Base-by-base conservation (phyloP, 139 green algal genomes). In the Chlorella vulgaris region DNA sequence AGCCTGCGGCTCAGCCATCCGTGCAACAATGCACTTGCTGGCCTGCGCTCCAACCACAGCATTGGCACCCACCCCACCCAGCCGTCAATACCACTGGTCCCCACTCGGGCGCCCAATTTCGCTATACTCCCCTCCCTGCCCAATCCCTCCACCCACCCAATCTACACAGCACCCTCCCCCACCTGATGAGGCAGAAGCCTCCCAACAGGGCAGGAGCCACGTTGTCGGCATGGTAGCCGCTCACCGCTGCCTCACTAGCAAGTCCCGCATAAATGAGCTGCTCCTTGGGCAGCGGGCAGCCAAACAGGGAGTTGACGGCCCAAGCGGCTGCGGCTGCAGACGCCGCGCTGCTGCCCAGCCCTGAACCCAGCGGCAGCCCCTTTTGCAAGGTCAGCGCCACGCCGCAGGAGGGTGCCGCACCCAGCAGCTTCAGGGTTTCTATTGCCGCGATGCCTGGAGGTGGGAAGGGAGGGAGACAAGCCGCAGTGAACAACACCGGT, bases 181-280 rank as follows among this genome's bases (percentile, higher is more conserved):
- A 95, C 89, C 93, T 86, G 70, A 99, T 89, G 28, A 99, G 90
- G 13, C 98, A 88, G 85, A 99, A 99, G 29, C 96, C 96, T 4
- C 96, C 96, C 43, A 99, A 76, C 28, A 99, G 65, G 0, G 96
- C 91, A 33, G 96, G 96, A 0, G 90, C 96, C 47, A 99, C 91
- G 86, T 99, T 99, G 86, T 99, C 96, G 2, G 96, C 96, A 79
- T 99, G 96, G 87, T 98, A 99, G 18, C 96, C 96, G 77, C 90
- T 96, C 36, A 99, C 96, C 7, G 88, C 83, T 13, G 94, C 94
- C 82, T 99, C 96, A 33, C 86, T 90, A n/a, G 85, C 81, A 13
- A 98, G 88, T 0, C 96, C 95, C 29, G 96, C 91, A 24, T 87
- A 77, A 6, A 99, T 91, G 5, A 98, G 92, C 73, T 91, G 31